Base-by-base conservation (phyloP, 2,329 filamentous ascomycete genomes). In the Eutypa lata region DNA sequence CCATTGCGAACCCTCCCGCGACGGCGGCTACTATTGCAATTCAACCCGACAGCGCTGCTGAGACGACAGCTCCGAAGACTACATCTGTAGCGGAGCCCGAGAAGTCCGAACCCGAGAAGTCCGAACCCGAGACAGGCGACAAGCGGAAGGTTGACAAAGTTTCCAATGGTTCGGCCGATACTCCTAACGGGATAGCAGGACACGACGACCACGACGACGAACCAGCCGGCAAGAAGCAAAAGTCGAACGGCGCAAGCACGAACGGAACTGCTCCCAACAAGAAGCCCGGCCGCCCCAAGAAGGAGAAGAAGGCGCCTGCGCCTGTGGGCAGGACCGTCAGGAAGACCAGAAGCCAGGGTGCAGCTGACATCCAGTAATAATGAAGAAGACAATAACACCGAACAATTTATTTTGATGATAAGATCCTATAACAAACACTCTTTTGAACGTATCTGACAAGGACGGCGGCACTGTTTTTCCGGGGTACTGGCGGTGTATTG, bases 181-280 rank as follows among this genome's bases (percentile, higher is more conserved):
- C 54, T 13, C 60, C 60, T 47, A 58, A 55, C 5, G 52, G 55
- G 18, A 48, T 46, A n/a, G 45, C 54, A 8, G 48, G 19, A 3
- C 46, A 52, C 8, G 54, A 56, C 7, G 42, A 56, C 28, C 46
- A 54, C 6, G 51, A 59, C 21, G 56, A 60, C 5, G 68, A 68
- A 52, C 65, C 65, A 3, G 54, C 61, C 2, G 69, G 69, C 43
- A 77, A 76, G 62, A 77, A 76, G 57, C 65, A 68, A 49, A 76
- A 73, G 58, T 65, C 71, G 7, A 68, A 71, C 42, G 68, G 71
- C 40, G 61, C 53, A 28, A 49, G 57, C 44, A 58, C 61, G 24
- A 66, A 62, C 37, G 61, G 54, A 31, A 49, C 57, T 3, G 49
- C 61, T 40, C 7, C 35, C 35, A 21, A 8, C 14, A 70, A 62